These are phyloP conservation scores for Crithidia brevicula DNA, from an alignment of 208 protist species.

Conservation along the genomic window DNA sequence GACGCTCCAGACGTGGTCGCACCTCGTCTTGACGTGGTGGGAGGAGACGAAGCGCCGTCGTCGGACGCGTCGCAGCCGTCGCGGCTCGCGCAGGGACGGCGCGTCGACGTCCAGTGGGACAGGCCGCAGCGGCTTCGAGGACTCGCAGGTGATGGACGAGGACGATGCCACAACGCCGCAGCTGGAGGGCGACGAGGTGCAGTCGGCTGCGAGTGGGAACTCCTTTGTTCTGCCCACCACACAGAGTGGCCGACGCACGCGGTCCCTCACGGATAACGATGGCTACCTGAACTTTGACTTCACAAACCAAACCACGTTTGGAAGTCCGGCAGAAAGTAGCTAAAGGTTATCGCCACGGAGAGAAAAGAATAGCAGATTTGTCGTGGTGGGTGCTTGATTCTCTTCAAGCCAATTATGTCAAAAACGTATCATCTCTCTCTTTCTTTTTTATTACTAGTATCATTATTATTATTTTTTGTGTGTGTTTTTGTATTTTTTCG, in stretches of 20 bases:
- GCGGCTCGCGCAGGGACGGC: conserved; percentile 8
- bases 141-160: conserved; percentile 16
- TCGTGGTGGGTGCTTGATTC: too few relatives aligned
- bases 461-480: too few relatives aligned
- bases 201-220: conserved; percentile 19
- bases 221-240: conserved; percentile 15
- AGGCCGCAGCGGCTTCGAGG: conserved; percentile 1
- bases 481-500: too few relatives aligned
- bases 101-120: conserved; percentile 12
- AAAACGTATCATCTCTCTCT: too few relatives aligned
- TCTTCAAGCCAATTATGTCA: too few relatives aligned
- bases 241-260: neutral
- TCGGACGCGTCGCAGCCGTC: conserved; percentile 16
- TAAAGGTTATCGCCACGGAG: too few relatives aligned
- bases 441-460: too few relatives aligned
- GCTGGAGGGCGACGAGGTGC: conserved; percentile 7
- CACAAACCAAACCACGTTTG: conserved; percentile 15
- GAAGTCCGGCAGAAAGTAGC: conserved; percentile 13
- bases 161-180: conserved; percentile 10
- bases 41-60: conserved; percentile 32
- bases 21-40: conserved; percentile 27
- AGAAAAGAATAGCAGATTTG: too few relatives aligned
- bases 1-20: conserved; percentile 29
- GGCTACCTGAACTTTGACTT: conserved; percentile 31
- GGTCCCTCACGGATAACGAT: conserved; percentile 22